Evolutionary conservation across 345 rosid genomes (phyloP), one percentile per base, ranked within the genome.

Genomic region (Lumnitzera littorea): DNA sequence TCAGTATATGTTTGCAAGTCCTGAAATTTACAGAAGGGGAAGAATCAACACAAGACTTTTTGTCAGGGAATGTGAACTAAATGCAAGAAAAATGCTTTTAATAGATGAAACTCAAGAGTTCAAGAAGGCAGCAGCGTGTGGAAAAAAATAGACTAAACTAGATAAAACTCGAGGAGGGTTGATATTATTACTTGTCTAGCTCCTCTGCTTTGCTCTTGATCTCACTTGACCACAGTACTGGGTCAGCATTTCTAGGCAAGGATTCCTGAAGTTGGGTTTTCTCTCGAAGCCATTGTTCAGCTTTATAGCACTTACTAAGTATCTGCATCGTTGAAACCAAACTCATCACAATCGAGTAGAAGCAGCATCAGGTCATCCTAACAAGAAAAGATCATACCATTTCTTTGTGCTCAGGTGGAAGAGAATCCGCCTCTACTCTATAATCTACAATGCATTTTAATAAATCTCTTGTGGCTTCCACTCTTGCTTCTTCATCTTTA

Each of bases 211-310:
- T 69, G 67, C 67, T 75, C 69, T 23, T 71, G 67, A 82, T 77
- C 55, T 82, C 82, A 15, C 72, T 71, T 57, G 87, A 79, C 84
- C 79, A 73, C 56, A 82, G 50, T 15, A 73, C 58, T 1, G 87
- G 84, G 57, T 82, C 70, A 3, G 62, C 31, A 46, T 73, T 71
- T 71, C 69, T 82, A 7, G 84, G 81, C 48, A 70, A 67, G 61
- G 82, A 72, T 51, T 75, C 82, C 72, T 82, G 88, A 47, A 55
- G 68, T 62, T 77, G 75, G 61, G 50, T 69, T 75, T 69, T 73
- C 72, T 80, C 84, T 66, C 77, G 72, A 13, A 82, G 72, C 88
- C 88, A 82, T 54, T 79, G 68, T 69, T 82, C 88, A 3, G 82
- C 84, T 75, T 67, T 73, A 51, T 71, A 55, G 71, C 88, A 82